These are phyloP conservation scores for Dendrobium huoshanense DNA, from an alignment of 106 monocot species.

Conservation along the genomic window DNA sequence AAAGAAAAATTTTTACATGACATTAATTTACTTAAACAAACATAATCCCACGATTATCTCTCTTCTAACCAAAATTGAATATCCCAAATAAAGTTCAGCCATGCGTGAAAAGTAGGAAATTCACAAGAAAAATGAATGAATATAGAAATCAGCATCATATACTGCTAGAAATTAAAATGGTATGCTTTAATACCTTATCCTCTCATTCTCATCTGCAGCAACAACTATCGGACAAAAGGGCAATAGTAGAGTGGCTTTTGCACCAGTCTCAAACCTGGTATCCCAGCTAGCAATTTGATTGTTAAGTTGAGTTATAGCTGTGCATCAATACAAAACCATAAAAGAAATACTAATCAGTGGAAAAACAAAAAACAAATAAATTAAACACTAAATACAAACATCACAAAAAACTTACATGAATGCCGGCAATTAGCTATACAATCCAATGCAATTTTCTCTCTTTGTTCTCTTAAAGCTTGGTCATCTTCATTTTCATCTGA, in stretches of 20 bases:
- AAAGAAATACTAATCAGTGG: neutral
- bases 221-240: conserved; percentile 87
- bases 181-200: conserved; percentile 53
- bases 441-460: conserved; percentile 68
- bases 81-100: neutral
- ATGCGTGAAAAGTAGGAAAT: neutral
- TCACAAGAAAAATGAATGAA: neutral
- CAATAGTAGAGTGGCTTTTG: conserved; percentile 58
- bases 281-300: conserved; percentile 96
- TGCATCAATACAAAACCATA: conserved; percentile 21
- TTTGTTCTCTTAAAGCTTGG: conserved; percentile 55
- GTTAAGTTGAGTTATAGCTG: conserved; percentile 64
- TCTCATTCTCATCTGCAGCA: conserved; percentile 90
- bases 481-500: conserved; percentile 81
- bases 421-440: conserved; percentile 81
- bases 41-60: too few species aligned
- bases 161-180: neutral
- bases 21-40: too few species aligned
- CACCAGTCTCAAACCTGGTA: conserved; percentile 53
- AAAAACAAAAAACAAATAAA: neutral
- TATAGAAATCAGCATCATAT: neutral
- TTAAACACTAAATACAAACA: neutral
- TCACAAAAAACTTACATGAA: conserved; percentile 50
- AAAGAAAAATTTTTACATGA: too few species aligned
- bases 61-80: neutral